phyloP scores from a whole-genome alignment of 2,329 filamentous ascomycete species.

The Cercospora citrullina region DNA sequence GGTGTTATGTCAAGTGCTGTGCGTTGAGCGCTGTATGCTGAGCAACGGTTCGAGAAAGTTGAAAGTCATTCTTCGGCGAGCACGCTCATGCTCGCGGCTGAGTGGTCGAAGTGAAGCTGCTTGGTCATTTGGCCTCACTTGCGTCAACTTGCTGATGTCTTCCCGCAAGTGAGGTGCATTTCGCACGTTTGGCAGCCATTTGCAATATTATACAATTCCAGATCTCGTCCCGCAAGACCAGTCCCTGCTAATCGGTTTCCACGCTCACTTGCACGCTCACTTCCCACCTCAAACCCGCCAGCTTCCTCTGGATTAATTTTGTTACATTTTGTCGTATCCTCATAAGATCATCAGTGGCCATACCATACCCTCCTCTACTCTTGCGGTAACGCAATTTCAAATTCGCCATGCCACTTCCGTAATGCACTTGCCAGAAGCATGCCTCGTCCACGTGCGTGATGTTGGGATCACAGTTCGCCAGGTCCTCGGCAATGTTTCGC shows the following conservation, averaged over 20 bases:
- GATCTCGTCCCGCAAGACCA: neutral
- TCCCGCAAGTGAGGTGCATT: neutral
- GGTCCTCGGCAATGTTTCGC: slow-evolving; percentile 76
- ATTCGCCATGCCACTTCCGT: slow-evolving; percentile 94
- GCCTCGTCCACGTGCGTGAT: slow-evolving; percentile 82
- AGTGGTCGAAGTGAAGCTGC: neutral
- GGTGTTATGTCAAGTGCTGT: too few relatives aligned
- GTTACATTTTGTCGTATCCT: slow-evolving; percentile 74
- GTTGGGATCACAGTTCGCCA: slow-evolving; percentile 70
- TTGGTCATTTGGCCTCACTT: neutral
- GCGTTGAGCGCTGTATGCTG: too few relatives aligned
- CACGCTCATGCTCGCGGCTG: neutral
- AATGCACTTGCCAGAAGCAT: slow-evolving; percentile 98
- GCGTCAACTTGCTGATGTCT: neutral
- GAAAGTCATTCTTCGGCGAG: too few relatives aligned
- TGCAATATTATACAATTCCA: neutral
- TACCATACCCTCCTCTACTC: slow-evolving; percentile 62
- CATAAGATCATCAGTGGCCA: slow-evolving; percentile 57
- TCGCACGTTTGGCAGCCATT: neutral
- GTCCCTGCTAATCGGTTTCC: slow-evolving; percentile 19
- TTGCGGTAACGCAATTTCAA: slow-evolving; percentile 70
- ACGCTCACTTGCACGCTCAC: slow-evolving; percentile 76
- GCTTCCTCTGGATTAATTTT: slow-evolving; percentile 76
- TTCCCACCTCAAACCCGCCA: slow-evolving; percentile 91
- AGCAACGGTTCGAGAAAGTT: too few relatives aligned